phyloP scores from a whole-genome alignment of 352 stramenopile genomes.

The Hyaloperonospora brassicae region DNA sequence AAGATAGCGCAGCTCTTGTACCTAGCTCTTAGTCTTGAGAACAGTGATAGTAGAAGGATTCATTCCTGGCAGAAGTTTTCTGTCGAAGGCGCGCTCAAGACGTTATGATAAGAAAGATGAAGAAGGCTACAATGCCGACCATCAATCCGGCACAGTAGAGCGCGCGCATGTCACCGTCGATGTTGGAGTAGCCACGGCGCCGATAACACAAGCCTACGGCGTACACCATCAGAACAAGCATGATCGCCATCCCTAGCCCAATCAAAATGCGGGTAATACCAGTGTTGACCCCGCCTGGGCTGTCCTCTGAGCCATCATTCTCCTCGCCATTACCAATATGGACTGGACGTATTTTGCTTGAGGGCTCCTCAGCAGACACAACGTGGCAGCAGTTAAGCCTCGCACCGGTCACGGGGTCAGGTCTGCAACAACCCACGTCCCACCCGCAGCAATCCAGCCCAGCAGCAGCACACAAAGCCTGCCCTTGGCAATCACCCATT shows the following conservation, averaged over 20 bases:
- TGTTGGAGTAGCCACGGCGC: conserved; percentile 54
- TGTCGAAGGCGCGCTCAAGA: conserved; percentile 30
- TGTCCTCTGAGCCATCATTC: conserved; percentile 16
- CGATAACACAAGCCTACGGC: conserved; percentile 49
- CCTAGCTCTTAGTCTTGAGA: conserved; percentile 10
- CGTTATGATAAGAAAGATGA: conserved; percentile 56
- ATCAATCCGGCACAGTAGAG: conserved; percentile 56
- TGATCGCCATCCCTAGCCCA: conserved; percentile 29
- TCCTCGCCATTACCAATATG: conserved; percentile 14
- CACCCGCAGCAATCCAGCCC: conserved; percentile 39
- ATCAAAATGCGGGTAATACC: conserved; percentile 31
- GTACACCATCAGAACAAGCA: conserved; percentile 36
- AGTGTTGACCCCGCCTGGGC: conserved; percentile 5
- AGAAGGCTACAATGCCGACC: conserved; percentile 53
- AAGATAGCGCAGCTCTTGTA: too few relatives aligned
- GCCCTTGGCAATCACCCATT: conserved; percentile 24
- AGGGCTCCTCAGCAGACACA: conserved; percentile 5
- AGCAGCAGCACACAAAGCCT: conserved; percentile 36
- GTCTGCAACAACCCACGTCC: conserved; percentile 37
- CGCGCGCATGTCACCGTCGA: conserved; percentile 52
- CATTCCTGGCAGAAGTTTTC: background rate
- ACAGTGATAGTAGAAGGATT: conserved; percentile 1
- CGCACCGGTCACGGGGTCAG: conserved; percentile 19
- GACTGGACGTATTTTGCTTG: conserved; percentile 11
- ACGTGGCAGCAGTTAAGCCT: conserved; percentile 37